phyloP scores from a whole-genome alignment of 129 eudicot genomes.

The Flaveria trinervia region DNA sequence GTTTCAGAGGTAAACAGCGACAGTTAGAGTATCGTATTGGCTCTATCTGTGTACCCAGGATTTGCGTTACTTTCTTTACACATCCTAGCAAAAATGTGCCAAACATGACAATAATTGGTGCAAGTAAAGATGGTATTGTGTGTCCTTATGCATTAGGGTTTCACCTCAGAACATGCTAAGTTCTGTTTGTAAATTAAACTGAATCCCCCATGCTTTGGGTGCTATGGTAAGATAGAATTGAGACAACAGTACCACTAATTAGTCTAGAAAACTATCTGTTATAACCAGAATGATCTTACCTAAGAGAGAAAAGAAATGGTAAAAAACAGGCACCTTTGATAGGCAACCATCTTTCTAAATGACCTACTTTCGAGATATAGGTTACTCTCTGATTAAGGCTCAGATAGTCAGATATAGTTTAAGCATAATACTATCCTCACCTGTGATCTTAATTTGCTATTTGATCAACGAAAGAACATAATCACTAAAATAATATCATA shows the following conservation, averaged over 20 bases:
- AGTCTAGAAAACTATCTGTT: slow-evolving; percentile 4
- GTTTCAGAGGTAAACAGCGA: slow-evolving; percentile 61
- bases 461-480: not conserved
- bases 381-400: not conserved
- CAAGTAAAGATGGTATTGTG: slow-evolving; percentile 17
- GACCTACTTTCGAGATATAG: not conserved
- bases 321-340: not conserved
- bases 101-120: slow-evolving; percentile 13
- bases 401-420: not conserved
- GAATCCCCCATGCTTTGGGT: slow-evolving; percentile 15
- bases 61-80: slow-evolving; percentile 12
- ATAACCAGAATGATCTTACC: not conserved
- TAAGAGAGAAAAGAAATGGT: not conserved
- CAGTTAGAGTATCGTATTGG: not conserved
- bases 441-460: not conserved
- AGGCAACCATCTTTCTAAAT: not conserved
- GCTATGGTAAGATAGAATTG: not conserved
- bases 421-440: slow-evolving; percentile 2
- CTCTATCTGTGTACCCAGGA: slow-evolving; percentile 1
- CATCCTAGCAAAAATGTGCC: slow-evolving; percentile 1
- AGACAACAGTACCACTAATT: not conserved
- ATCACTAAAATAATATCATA: not conserved
- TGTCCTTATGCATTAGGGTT: not conserved
- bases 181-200: slow-evolving; percentile 1
- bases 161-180: slow-evolving; percentile 6